A percentile compares a stretch with the other conserved stretches of the same genome.
phyloP scores from a whole-genome alignment of 495 filamentous ascomycete species.

The Cercophora scortea region DNA sequence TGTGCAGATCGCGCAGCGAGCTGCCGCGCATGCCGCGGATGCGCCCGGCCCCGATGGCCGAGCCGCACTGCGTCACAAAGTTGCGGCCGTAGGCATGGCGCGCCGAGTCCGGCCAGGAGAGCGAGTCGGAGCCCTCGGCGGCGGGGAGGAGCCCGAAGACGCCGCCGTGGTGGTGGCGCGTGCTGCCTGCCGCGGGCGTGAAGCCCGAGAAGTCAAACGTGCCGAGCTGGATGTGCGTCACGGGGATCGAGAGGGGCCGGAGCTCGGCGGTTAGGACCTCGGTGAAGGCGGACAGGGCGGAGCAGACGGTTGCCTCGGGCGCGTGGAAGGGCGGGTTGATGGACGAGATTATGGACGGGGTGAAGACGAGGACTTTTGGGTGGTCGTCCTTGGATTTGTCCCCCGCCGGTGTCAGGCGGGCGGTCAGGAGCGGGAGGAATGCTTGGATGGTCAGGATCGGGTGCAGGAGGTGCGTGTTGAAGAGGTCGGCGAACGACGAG shows the following conservation, averaged over 20 bases:
- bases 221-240: conserved; percentile 80
- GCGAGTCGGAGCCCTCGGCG: conserved; percentile 50
- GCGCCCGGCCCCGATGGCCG: conserved; percentile 34
- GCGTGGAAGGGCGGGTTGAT: conserved; percentile 78
- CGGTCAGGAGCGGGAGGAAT: conserved; percentile 73
- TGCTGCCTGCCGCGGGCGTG: conserved; percentile 28
- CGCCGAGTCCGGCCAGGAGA: conserved; percentile 54
- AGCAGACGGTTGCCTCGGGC: conserved; percentile 69
- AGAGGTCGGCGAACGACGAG: conserved; percentile 74
- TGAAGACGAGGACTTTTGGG: conserved; percentile 69
- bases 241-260: conserved; percentile 58
- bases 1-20: conserved; percentile 66
- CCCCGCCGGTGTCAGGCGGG: conserved; percentile 34
- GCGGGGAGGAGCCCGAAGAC: conserved; percentile 15
- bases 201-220: conserved; percentile 63
- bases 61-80: conserved; percentile 43
- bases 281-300: conserved; percentile 74
- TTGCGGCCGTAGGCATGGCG: conserved; percentile 48
- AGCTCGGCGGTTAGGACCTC: conserved; percentile 70
- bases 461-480: conserved; percentile 88
- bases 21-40: conserved; percentile 51
- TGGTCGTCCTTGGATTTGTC: conserved; percentile 16
- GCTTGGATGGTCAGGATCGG: conserved; percentile 80
- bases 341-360: conserved; percentile 74
- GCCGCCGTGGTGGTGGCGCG: conserved; percentile 18